Base-by-base conservation (phyloP, 805 yeast genomes). In the Peterozyma toletana region DNA sequence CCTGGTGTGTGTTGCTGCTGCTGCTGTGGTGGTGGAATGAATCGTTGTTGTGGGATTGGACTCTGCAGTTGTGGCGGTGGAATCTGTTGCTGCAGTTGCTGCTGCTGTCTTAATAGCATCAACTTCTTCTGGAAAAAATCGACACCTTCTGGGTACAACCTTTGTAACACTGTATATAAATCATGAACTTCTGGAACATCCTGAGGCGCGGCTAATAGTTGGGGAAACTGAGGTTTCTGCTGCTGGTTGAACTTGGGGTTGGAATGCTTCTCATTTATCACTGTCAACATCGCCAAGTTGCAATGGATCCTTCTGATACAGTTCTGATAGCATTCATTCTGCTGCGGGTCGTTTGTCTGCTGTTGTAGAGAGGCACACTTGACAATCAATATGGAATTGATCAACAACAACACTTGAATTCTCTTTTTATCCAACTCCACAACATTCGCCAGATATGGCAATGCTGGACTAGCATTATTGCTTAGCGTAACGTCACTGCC, bases 141-240 rank as follows among this genome's bases (percentile, higher is more conserved):
- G n/a, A 70, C 55, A 1, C 78, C 78, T 47, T 77, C 81, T 0
- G 80, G 80, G 48, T 76, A 77, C 33, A 77, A 53, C 42, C 70
- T 71, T 50, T 71, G 74, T 27, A 72, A 58, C 40, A 65, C 61
- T n/a, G 63, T 62, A 54, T 77, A 77, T 35, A 71, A 64, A 34
- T 66, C 71, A 41, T 62, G 60, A 37, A 77, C 60, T 50, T 75
- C 82, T 0, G 80, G 79, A 61, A 75, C 64, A 38, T 75, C 80
- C 3, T 68, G 68, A 7, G 82, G 82, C 5, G 83, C 71, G 1
- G 74, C 62, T 46, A 76, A 66, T 35, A 77, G 72, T 30, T 71
- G 67, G 2, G 83, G 83, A 44, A 69, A 69, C 13, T 34, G 42
- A 44, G 54, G 58, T 39, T 58, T 59, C 39, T 55, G 34, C 34